Percentiles rank a stretch among this genome's conserved stretches.
Conservation (phyloP, 352 stramenopile genomes). For the Pythium biforme region DNA sequence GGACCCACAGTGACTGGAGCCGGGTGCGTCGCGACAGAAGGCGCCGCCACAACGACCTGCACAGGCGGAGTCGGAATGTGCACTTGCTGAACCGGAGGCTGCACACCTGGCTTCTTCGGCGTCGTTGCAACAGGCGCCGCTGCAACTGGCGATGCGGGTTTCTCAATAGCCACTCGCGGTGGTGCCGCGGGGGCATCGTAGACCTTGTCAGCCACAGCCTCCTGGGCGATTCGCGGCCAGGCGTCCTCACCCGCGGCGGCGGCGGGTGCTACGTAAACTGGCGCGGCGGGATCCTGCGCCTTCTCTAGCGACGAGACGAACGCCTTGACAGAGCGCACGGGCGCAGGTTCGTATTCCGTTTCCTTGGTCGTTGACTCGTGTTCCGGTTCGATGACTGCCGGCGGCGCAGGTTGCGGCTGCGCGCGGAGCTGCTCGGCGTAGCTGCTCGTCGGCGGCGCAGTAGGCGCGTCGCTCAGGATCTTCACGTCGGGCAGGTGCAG, state of each 20-base stretch:
- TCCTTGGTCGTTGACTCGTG: slow-evolving; percentile 19
- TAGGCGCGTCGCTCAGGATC: slow-evolving; percentile 19
- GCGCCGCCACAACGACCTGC: neutral
- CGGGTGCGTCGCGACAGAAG: neutral
- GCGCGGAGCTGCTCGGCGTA: slow-evolving; percentile 18
- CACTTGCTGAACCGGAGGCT: neutral
- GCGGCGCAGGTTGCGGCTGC: neutral
- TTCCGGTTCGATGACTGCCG: slow-evolving; percentile 5
- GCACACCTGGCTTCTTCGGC: neutral
- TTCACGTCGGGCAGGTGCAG: slow-evolving; percentile 30
- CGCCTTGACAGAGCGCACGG: slow-evolving; percentile 22
- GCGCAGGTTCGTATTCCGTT: neutral
- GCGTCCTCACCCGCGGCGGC: slow-evolving; percentile 1
- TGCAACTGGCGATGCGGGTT: neutral
- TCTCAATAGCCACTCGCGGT: neutral
- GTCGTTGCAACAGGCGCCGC: neutral
- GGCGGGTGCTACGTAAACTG: neutral
- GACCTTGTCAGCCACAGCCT: neutral
- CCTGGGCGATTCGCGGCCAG: neutral
- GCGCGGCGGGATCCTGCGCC: neutral
- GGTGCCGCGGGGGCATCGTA: neutral
- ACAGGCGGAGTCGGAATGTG: neutral
- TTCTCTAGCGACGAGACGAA: slow-evolving; percentile 21
- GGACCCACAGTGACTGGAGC: neutral
- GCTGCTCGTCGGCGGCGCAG: neutral